A percentile compares a stretch with the other conserved stretches of the same genome.
Evolutionary conservation across 805 yeast species (phyloP).

Genomic region (Sugiyamaella qingdaonensis): DNA sequence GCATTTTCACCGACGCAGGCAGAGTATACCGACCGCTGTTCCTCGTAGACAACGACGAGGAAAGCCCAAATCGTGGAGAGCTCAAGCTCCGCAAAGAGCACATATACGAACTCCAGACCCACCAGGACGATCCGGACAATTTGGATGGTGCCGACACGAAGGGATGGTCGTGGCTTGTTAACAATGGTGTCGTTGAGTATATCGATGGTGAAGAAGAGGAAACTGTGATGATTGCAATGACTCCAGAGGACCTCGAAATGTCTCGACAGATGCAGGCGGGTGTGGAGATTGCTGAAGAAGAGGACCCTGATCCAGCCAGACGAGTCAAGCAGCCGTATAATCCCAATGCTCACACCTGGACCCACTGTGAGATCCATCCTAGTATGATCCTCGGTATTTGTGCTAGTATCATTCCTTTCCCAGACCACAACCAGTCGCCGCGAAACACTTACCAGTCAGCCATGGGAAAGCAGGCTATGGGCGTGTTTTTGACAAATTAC

Average conservation of each 20-base stretch:
- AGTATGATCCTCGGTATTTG: conserved; percentile 98
- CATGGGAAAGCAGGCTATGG: conserved; percentile 99
- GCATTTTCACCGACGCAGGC: conserved; percentile 97
- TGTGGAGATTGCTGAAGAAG: conserved; percentile 35
- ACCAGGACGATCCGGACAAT: conserved; percentile 38
- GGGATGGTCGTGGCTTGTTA: conserved; percentile 82
- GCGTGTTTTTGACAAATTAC: conserved; percentile 93
- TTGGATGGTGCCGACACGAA: conserved; percentile 44
- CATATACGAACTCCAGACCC: conserved; percentile 55
- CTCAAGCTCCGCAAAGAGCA: conserved; percentile 82
- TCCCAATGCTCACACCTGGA: conserved; percentile 74
- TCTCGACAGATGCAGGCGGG: conserved; percentile 41
- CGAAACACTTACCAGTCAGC: conserved; percentile 99
- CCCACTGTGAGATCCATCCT: conserved; percentile 99
- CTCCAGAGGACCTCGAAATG: conserved; percentile 90
- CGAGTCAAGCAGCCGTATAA: conserved; percentile 71
- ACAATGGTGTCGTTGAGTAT: conserved; percentile 88
- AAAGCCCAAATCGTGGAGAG: conserved; percentile 57
- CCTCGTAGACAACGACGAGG: conserved; percentile 74
- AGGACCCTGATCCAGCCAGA: conserved; percentile 67
- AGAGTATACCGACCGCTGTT: conserved; percentile 96
- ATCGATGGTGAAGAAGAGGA: conserved; percentile 99
- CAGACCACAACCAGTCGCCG: conserved; percentile 99
- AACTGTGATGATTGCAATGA: conserved; percentile 97
- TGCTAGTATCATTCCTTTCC: conserved; percentile 98